phyloP scores from a whole-genome alignment of 2,329 filamentous ascomycete species.

The Ophiostoma populinum region DNA sequence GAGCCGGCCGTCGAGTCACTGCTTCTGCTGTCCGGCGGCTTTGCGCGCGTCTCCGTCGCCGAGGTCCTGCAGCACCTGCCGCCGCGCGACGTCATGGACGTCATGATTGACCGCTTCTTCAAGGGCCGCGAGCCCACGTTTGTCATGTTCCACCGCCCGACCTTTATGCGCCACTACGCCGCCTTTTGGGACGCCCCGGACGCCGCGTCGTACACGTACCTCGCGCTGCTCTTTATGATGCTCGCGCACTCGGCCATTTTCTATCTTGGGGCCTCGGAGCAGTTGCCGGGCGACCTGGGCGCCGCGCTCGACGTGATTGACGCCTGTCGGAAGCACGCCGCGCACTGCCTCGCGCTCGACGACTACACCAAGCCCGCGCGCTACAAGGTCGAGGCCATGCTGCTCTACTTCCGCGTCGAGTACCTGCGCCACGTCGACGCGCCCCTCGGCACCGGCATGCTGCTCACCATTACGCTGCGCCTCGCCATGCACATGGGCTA shows the following conservation, averaged over 20 bases:
- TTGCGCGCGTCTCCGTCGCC: constrained; percentile 7
- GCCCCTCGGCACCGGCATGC: constrained; percentile 14
- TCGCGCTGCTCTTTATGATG: constrained; percentile 17
- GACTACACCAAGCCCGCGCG: constrained; percentile 16
- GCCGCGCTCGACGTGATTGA: constrained; percentile 11
- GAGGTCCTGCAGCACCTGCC: constrained; percentile 12
- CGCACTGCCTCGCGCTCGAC: constrained; percentile 16
- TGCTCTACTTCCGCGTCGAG: constrained; percentile 16
- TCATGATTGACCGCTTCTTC: constrained; percentile 15
- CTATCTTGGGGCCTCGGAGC: constrained; percentile 11
- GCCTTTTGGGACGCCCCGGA: constrained; percentile 15
- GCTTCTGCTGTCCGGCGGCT: constrained; percentile 12
- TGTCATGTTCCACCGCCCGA: constrained; percentile 17
- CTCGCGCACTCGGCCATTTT: constrained; percentile 15
- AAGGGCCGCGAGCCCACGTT: constrained; percentile 13
- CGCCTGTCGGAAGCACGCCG: constrained; percentile 13
- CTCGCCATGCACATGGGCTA: constrained; percentile 23
- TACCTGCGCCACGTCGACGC: constrained; percentile 14
- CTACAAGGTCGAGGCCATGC: constrained; percentile 15
- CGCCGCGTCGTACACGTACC: constrained; percentile 11
- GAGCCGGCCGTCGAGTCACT: no score
- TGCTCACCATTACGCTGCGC: constrained; percentile 14
- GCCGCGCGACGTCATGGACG: constrained; percentile 10
- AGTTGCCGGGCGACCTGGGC: constrained; percentile 12
- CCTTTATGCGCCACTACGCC: constrained; percentile 15